Base-by-base conservation (phyloP, 2,329 filamentous ascomycete species). In the Trichoderma simmonsii region DNA sequence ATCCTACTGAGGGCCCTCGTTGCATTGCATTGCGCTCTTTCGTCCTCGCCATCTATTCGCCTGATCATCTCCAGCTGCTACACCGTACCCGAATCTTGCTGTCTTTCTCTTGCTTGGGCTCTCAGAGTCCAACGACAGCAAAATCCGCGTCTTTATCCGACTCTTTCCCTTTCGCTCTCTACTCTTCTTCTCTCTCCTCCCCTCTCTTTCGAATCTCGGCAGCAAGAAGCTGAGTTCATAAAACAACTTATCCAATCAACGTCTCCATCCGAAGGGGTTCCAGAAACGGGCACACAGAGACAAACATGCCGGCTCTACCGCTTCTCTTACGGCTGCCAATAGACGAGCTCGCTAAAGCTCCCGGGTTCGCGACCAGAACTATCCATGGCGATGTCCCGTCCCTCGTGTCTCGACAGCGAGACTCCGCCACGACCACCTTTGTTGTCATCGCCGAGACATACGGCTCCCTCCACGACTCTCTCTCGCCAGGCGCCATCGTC, bases 401-500 rank as follows among this genome's bases (percentile, higher is more conserved):
- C 32, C 69, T 63, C 72, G 21, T 59, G 43, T 51, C 21, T 61
- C 69, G 63, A 26, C 65, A 68, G 30, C 60, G 43, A 54, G 43
- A 21, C 72, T 70, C 61, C 70, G 57, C 59, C 67, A 71, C 43
- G 12, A 34, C 32, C 73, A 78, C 72, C 71, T 79, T 80, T 61
- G 75, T 77, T 67, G 74, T 81, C 63, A 77, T 83, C 70, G 82
- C 82, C 15, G 75, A 79, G 34, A 75, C 77, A 8, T 84, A 84
- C 77, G 79, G 77, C 73, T 73, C 73, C 24, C 75, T 78, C 26
- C 62, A 80, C 64, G 82, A 73, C 78, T 87, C 77, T 75, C 85
- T 79, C 76, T 77, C 76, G 21, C 86, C 84, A 0, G 84, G 81
- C 72, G 79, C 80, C 64, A 78, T 86, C 15, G 84, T 79, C 11